Evolutionary conservation across 1,284 basidiomycete genomes (phyloP), one percentile per base, ranked within the genome.

Genomic region (Trichosporon faecale): DNA sequence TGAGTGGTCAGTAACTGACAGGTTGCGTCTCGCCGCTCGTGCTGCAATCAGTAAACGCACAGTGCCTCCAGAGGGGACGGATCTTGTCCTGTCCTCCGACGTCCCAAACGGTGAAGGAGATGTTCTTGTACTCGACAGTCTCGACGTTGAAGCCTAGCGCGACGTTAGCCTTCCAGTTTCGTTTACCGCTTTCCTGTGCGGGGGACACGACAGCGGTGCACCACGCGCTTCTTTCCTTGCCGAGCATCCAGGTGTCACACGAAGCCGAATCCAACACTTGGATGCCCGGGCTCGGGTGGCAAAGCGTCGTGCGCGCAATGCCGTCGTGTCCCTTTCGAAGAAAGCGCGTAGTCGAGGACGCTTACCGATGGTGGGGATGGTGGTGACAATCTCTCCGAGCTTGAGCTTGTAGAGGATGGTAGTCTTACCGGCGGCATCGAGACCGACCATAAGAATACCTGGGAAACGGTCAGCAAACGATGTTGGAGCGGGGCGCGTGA

Each of bases 21-120:
- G 29, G 57, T 29, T 11, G 27, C 27, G 14, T n/a, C 57, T 61
- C 14, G 57, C 31, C 57, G 57, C 57, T 29, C 29, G 27, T 18
- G 27, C 57, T n/a, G 57, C 18, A n/a, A n/a, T 29, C 18, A 33
- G 57, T n/a, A 3, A n/a, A 61, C 57, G 57, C 57, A 61, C 57
- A 72, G 69, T 98, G 96, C 84, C 97, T 88, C 96, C 96, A 99
- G 68, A 99, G 87, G 64, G 97, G 97, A 74, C 97, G 88, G 80
- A 98, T 98, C 88, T 98, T 98, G 86, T 98, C 95, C 85, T 98
- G 95, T 49, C 95, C 97, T 83, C 97, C 97, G 70, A 99, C 97
- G 84, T 99, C 97, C 97, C 97, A 99, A 27, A 99, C 97, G 79
- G 98, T 99, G 88, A 99, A 99, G 81, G 96, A 97, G 81, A 99